Percentiles rank a stretch among this genome's conserved stretches.
Evolutionary conservation across 495 filamentous ascomycete genomes (phyloP).

Genomic region (Lasiosphaeris hirsuta): DNA sequence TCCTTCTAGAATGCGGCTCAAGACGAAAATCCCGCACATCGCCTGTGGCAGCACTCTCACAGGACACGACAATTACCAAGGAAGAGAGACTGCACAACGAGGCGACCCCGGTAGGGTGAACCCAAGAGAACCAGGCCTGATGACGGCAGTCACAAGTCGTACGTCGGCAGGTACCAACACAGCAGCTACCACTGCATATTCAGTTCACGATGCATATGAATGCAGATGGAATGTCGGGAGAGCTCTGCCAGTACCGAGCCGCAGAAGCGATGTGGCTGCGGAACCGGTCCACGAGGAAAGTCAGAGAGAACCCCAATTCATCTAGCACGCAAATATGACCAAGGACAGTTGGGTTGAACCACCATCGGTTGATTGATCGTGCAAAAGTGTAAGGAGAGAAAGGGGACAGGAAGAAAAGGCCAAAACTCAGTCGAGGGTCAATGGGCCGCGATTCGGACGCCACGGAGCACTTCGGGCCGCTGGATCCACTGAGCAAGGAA

Average conservation of each 20-base stretch:
- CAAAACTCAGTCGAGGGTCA: neutral
- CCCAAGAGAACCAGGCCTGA: too few species aligned
- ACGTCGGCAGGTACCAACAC: too few species aligned
- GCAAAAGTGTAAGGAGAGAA: conserved; percentile 41
- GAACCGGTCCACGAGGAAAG: neutral
- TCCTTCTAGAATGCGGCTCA: too few species aligned
- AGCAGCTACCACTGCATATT: neutral
- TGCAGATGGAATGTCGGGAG: neutral
- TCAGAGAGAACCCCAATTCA: conserved; percentile 9
- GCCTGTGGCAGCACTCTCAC: too few species aligned
- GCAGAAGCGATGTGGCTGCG: conserved; percentile 2
- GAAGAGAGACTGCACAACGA: too few species aligned
- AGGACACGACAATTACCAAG: too few species aligned
- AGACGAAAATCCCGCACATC: too few species aligned
- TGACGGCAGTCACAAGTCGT: too few species aligned
- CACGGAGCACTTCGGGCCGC: conserved; percentile 4
- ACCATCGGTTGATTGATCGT: conserved; percentile 53
- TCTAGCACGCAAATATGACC: conserved; percentile 53
- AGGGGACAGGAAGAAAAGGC: conserved; percentile 18
- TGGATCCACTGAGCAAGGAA: neutral
- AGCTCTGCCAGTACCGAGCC: conserved; percentile 10
- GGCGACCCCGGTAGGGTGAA: too few species aligned
- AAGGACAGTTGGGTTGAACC: conserved; percentile 39
- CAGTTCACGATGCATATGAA: neutral
- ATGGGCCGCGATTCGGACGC: neutral